Evolutionary conservation across 768 basidiomycete genomes (phyloP), one percentile per base, ranked within the genome.

Genomic region (Termitomyces sp.): DNA sequence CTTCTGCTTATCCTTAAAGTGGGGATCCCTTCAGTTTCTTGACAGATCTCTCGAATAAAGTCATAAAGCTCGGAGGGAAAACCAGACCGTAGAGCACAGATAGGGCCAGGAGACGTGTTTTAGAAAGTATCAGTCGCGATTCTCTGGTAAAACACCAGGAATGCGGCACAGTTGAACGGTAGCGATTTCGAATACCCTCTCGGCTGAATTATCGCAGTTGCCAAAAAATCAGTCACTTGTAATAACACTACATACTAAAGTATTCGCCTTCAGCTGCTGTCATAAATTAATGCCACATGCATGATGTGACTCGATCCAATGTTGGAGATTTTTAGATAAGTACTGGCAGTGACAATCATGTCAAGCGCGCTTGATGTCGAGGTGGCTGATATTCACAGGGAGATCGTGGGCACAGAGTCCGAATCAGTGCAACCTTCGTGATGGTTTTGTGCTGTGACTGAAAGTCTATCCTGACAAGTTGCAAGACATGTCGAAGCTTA

Each of bases 161-260:
- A 56, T 56, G n/a, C 46, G 56, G 36, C 23, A 48, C 20, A 49
- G 26, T 46, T 56, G 20, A 36, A 56, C 35, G 14, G 56, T 49
- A 23, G 56, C 47, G 26, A 49, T 23, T 23, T 23, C 23, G 23
- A 23, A 48, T 14, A 36, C 56, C 38, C 49, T 56, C 16, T 56
- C 44, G 4, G 55, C 55, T 49, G 10, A 20, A 26, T 18, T 7
- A 20, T 14, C 5, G 20, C 4, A 35, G 13, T 14, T 7, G 23
- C 30, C 28, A 40, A 38, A 28, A 16, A 52, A 14, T 56, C 13
- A 38, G 20, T 47, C 13, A 54, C 14, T 30, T 30, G 3, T 4
- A 35, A 28, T n/a, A 41, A 18, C 40, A 5, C 26, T 23, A n/a
- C n/a, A n/a, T n/a, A 26, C 6, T 20, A 13, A 35, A 49, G 20